These are phyloP conservation scores for Flammula alnicola DNA, from an alignment of 1,284 basidiomycete genomes.

Conservation along the genomic window DNA sequence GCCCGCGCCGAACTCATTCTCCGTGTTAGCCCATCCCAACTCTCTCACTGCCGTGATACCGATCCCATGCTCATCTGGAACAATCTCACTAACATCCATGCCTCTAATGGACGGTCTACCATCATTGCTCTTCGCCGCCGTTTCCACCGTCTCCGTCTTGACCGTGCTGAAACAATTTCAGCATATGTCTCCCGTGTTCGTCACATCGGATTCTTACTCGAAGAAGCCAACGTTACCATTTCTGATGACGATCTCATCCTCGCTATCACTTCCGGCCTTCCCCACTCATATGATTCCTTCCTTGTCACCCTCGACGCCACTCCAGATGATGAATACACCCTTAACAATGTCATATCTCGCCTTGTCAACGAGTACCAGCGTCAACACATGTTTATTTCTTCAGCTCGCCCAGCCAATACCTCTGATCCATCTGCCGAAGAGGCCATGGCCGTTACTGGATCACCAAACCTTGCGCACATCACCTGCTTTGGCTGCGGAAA, in stretches of 20 bases:
- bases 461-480: too few relatives aligned
- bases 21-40: constrained; percentile 12
- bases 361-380: constrained; percentile 18
- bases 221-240: constrained; percentile 7
- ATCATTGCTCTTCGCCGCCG: constrained; percentile 15
- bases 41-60: constrained; percentile 9
- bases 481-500: constrained; percentile 14
- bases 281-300: constrained; percentile 18
- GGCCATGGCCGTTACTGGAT: constrained; percentile 5
- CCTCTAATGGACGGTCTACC: constrained; percentile 13
- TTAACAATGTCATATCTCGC: constrained; percentile 11
- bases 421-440: not conserved
- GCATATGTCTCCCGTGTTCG: constrained; percentile 14
- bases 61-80: constrained; percentile 15
- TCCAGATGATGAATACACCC: constrained; percentile 10
- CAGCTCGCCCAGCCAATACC: not conserved
- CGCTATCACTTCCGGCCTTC: constrained; percentile 18
- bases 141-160: constrained; percentile 16
- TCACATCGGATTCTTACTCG: constrained; percentile 13
- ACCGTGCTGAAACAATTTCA: constrained; percentile 14
- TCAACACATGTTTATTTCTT: constrained; percentile 12
- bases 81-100: constrained; percentile 9
- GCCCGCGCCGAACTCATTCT: constrained; percentile 8
- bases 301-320: constrained; percentile 18
- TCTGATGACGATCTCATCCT: constrained; percentile 16